Evolutionary conservation across 768 basidiomycete species (phyloP).

Genomic region (Lentinula edodes): DNA sequence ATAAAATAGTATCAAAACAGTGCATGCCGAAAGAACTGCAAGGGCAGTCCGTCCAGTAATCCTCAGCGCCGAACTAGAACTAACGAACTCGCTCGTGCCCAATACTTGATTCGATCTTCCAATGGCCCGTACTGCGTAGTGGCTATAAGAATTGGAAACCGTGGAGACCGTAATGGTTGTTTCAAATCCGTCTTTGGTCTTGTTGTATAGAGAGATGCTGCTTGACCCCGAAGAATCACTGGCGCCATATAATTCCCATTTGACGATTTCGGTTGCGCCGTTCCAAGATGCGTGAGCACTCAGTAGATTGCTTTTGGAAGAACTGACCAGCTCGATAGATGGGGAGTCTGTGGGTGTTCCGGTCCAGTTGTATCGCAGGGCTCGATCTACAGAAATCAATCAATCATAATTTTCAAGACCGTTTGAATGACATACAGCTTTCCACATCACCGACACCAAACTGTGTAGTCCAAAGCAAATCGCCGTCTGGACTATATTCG

Average conservation of each 20-base stretch:
- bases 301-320: background rate
- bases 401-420: background rate
- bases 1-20: background rate
- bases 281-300: conserved; percentile 14
- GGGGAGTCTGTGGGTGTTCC: conserved; percentile 13
- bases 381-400: background rate
- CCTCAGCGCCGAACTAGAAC: background rate
- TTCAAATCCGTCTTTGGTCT: conserved; percentile 12
- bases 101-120: background rate
- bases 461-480: conserved; percentile 2
- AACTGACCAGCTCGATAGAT: background rate
- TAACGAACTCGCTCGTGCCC: background rate
- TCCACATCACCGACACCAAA: conserved; percentile 3
- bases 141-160: background rate
- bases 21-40: background rate
- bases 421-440: background rate
- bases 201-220: background rate
- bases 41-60: background rate
- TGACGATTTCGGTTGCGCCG: conserved; percentile 13
- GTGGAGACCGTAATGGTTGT: conserved; percentile 9
- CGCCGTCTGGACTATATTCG: background rate
- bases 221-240: background rate
- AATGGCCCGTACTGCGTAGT: conserved; percentile 1
- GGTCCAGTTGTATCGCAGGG: conserved; percentile 7
- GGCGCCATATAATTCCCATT: conserved; percentile 9